These are phyloP conservation scores for Sisymbrium irio DNA, from an alignment of 345 rosid species.

Conservation along the genomic window DNA sequence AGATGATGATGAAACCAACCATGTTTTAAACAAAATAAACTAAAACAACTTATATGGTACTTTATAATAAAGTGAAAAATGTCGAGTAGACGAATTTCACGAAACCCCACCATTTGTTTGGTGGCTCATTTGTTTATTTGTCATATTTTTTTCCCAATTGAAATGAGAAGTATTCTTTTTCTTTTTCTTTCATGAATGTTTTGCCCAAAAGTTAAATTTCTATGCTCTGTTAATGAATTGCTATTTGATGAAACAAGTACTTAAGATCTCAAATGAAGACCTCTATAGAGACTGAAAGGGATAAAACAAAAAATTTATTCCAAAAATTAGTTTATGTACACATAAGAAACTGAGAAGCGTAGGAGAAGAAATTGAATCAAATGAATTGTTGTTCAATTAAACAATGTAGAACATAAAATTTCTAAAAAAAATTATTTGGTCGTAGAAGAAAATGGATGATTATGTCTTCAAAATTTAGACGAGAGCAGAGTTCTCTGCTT, in stretches of 20 bases:
- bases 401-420: background rate
- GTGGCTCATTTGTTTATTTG: background rate
- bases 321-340: slow-evolving; percentile 23
- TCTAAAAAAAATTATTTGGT: slow-evolving; percentile 2
- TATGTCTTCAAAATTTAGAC: slow-evolving; percentile 22
- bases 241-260: too few species aligned
- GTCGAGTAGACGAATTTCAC: background rate
- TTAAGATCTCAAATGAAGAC: too few species aligned
- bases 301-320: background rate
- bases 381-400: slow-evolving; percentile 19
- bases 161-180: slow-evolving; percentile 13
- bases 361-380: slow-evolving; percentile 10
- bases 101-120: background rate
- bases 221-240: background rate
- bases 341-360: background rate
- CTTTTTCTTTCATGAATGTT: background rate
- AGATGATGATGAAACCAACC: background rate
- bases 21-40: background rate
- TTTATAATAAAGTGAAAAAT: background rate
- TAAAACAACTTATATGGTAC: background rate
- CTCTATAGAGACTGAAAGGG: background rate
- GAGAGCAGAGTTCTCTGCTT: slow-evolving; percentile 19
- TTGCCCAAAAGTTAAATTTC: background rate
- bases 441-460: background rate
- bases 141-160: background rate